phyloP scores from a whole-genome alignment of 1,284 basidiomycete genomes.

The Leccinum pseudoinsigne region DNA sequence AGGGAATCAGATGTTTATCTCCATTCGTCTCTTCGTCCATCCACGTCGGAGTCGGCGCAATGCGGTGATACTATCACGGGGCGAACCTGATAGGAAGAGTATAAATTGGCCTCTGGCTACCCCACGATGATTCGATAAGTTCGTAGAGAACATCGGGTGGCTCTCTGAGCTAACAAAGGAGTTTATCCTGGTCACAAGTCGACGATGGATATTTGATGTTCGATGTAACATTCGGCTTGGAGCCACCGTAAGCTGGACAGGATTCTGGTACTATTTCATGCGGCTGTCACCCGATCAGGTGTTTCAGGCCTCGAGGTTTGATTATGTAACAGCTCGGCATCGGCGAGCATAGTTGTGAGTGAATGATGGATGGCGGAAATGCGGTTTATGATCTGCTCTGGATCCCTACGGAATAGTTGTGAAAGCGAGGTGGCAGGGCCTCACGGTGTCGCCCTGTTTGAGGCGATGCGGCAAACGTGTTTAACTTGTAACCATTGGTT shows the following conservation, averaged over 20 bases:
- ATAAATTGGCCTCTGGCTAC: not conserved
- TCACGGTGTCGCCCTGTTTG: not conserved
- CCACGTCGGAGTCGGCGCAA: not conserved
- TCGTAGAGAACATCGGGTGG: not conserved
- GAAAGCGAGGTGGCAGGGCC: not conserved
- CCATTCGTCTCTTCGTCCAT: not conserved
- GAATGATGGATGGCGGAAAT: not conserved
- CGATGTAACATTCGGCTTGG: not conserved
- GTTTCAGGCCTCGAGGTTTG: not conserved
- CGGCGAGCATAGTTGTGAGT: not conserved
- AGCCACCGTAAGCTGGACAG: not conserved
- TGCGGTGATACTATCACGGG: not conserved
- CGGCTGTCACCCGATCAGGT: too few relatives aligned
- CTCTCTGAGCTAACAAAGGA: not conserved
- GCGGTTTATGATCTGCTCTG: not conserved
- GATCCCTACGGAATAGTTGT: not conserved
- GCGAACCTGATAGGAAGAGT: too few relatives aligned
- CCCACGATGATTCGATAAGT: not conserved
- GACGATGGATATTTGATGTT: not conserved
- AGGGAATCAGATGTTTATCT: not conserved
- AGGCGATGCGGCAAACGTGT: constrained; percentile 2
- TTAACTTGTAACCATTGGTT: not conserved
- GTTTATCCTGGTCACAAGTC: too few relatives aligned
- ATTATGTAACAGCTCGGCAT: not conserved
- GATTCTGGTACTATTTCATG: not conserved